A percentile compares a stretch with the other conserved stretches of the same genome.
These are phyloP conservation scores for Pinguiococcus pyrenoidosus DNA, from an alignment of 108 stramenopile genomes.

Conservation along the genomic window DNA sequence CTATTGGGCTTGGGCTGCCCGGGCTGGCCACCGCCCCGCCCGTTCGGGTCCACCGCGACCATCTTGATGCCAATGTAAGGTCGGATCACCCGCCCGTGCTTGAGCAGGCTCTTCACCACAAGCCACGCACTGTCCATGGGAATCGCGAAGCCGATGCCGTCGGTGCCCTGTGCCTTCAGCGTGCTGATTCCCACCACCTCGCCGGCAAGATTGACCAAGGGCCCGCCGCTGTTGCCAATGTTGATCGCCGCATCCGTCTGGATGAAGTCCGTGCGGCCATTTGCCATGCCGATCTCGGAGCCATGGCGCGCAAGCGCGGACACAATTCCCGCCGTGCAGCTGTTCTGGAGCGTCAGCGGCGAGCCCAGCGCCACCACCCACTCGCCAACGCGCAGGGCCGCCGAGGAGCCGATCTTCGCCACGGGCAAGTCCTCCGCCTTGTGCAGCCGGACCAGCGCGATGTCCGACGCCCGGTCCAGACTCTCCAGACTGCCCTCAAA, in stretches of 20 bases:
- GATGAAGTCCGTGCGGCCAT: conserved; percentile 16
- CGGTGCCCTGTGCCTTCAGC: conserved; percentile 24
- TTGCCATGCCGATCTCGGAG: conserved; percentile 28
- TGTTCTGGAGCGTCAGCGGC: conserved; percentile 28
- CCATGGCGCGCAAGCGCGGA: conserved; percentile 25
- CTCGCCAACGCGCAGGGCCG: conserved; percentile 29
- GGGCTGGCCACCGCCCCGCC: not conserved
- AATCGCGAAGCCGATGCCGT: conserved; percentile 31
- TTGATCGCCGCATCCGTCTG: conserved; percentile 42
- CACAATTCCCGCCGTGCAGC: conserved; percentile 35
- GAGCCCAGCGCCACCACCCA: conserved; percentile 42
- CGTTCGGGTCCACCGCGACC: not conserved
- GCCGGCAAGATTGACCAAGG: conserved; percentile 44
- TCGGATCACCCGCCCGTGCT: conserved; percentile 24
- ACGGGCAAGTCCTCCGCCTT: conserved; percentile 15
- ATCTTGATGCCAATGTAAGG: conserved; percentile 39
- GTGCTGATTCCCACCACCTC: conserved; percentile 40
- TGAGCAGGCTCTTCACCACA: conserved; percentile 27
- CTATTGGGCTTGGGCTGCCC: not conserved
- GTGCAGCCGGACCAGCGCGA: conserved; percentile 8
- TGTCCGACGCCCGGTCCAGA: conserved; percentile 10
- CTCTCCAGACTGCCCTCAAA: not conserved
- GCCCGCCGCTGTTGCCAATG: conserved; percentile 59
- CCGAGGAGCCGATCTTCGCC: conserved; percentile 18
- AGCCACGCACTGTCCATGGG: conserved; percentile 34